Evolutionary conservation across 768 basidiomycete genomes (phyloP), one percentile per base, ranked within the genome.

Genomic region (Fomitopsis serialis): DNA sequence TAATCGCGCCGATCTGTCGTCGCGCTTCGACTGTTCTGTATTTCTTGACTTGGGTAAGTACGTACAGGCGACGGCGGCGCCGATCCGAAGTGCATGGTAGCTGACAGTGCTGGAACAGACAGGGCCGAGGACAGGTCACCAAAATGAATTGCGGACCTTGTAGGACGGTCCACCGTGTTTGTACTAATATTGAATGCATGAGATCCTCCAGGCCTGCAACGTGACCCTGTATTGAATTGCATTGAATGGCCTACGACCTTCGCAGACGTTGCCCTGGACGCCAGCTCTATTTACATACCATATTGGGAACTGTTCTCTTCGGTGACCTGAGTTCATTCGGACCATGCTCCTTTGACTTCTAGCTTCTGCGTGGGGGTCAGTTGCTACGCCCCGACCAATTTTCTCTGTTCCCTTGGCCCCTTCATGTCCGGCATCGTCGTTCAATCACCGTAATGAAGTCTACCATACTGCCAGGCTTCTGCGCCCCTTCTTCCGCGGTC

Each of bases 171-270:
- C 35, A 35, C 19, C 12, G 19, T 27, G 9, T n/a, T 37, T 40
- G 48, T 40, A 40, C 21, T 49, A 2, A 49, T 40, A 21, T 42
- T 54, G n/a, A 22, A 21, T 60, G 54, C 53, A 55, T 53, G 51
- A 53, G 48, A 54, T 52, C 42, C 29, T 40, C 19, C 21, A 27
- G 37, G 27, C 37, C 21, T 42, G 22, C 50, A 55, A 53, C 48
- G 48, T 49, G 51, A 58, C 48, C 46, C n/a, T 19, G 37, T 40
- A 40, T 40, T 40, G 37, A 40, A 40, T 40, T 40, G 37, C 8
- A 40, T 6, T 7, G 7, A 17, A 40, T 3, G 19, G 21, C 21
- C 21, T 40, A 15, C n/a, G 35, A 49, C 6, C 37, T 19, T 40
- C 37, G 37, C 19, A n/a, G 37, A 15, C 19, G 37, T 40, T 19